These are phyloP conservation scores for Coemansia umbellata DNA, from an alignment of 192 early-diverging fungal genomes.

Conservation along the genomic window DNA sequence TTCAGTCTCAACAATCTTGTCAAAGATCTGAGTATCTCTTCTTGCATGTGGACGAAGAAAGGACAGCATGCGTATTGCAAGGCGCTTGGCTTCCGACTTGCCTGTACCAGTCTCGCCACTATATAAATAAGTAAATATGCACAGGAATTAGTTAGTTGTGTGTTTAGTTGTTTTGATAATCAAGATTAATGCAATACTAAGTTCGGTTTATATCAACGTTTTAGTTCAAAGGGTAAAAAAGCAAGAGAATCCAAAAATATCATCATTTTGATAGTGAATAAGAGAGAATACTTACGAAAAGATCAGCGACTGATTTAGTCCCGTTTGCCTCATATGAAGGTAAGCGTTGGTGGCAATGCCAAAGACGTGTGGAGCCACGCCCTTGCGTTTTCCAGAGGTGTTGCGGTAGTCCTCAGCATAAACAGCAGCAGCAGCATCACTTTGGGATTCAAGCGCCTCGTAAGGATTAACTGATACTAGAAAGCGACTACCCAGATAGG, in stretches of 20 bases:
- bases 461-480: conserved; percentile 71
- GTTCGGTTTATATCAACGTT: too few relatives aligned
- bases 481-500: conserved; percentile 62
- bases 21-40: conserved; percentile 65
- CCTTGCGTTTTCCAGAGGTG: conserved; percentile 49
- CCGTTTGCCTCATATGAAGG: conserved; percentile 81
- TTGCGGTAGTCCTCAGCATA: conserved; percentile 74
- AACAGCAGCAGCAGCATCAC: conserved; percentile 61
- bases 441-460: conserved; percentile 55
- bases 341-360: conserved; percentile 81
- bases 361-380: conserved; percentile 75
- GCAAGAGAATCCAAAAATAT: too few relatives aligned
- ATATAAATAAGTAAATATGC: too few relatives aligned
- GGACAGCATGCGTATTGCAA: conserved; percentile 63
- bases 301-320: conserved; percentile 85
- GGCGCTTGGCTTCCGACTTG: conserved; percentile 74
- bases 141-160: too few relatives aligned
- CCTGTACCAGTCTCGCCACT: conserved; percentile 82
- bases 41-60: conserved; percentile 66
- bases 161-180: too few relatives aligned
- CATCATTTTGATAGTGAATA: too few relatives aligned
- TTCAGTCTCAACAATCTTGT: conserved; percentile 65
- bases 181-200: too few relatives aligned
- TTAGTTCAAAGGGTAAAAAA: too few relatives aligned
- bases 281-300: conserved; percentile 63